Percentiles rank a stretch among this genome's conserved stretches.
phyloP scores from a whole-genome alignment of 768 basidiomycete species.

The Leccinum incarnatum region DNA sequence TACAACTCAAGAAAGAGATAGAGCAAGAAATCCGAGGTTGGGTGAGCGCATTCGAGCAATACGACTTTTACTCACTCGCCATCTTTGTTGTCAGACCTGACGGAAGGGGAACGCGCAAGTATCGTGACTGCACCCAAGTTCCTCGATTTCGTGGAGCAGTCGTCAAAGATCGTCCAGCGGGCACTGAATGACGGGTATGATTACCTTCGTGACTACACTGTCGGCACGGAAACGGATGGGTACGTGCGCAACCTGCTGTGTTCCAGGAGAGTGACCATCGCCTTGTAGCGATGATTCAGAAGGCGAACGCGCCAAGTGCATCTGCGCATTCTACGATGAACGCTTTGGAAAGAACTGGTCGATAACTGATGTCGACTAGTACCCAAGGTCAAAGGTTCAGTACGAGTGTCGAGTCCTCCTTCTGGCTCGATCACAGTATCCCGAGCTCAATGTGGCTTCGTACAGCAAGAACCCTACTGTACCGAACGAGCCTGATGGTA shows the following conservation, averaged over 20 bases:
- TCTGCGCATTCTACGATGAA: constrained; percentile 92
- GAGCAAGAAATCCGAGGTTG: too few relatives aligned
- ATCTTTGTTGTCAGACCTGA: constrained; percentile 54
- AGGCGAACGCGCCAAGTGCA: constrained; percentile 80
- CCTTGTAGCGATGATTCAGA: constrained; percentile 78
- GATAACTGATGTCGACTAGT: constrained; percentile 97
- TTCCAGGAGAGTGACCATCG: constrained; percentile 6
- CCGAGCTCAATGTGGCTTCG: constrained; percentile 91
- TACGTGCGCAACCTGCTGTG: constrained; percentile 38
- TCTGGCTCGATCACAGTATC: constrained; percentile 57
- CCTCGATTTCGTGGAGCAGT: constrained; percentile 89
- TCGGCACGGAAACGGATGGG: constrained; percentile 81
- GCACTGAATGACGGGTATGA: constrained; percentile 96
- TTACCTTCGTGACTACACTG: constrained; percentile 95
- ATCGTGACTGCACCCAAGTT: constrained; percentile 90
- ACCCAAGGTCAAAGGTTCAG: constrained; percentile 65
- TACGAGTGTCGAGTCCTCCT: background rate
- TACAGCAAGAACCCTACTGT: constrained; percentile 97
- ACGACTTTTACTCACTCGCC: constrained; percentile 3
- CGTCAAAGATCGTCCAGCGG: constrained; percentile 91
- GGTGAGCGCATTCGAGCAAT: background rate
- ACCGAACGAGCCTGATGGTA: constrained; percentile 93
- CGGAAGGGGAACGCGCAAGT: constrained; percentile 68
- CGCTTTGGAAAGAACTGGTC: constrained; percentile 89
- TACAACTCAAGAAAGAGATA: too few relatives aligned